These are phyloP conservation scores for Sideroxylon spinosum DNA, from an alignment of 179 eudicot species.

Conservation along the genomic window DNA sequence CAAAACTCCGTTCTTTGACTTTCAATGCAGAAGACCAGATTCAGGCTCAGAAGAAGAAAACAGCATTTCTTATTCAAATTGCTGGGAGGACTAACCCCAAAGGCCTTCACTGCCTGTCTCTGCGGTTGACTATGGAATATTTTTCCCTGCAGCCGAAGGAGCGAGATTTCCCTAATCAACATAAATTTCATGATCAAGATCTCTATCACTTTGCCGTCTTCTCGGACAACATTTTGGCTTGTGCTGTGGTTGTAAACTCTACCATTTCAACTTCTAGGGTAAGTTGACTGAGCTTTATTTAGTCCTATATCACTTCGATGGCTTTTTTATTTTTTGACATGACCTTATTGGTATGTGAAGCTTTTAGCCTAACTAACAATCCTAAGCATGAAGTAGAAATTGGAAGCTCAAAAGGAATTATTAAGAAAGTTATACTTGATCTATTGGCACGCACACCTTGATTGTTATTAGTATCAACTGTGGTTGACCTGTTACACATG, in stretches of 20 bases:
- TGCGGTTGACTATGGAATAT: slow-evolving; percentile 81
- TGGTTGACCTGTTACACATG: not conserved
- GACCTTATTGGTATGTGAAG: not conserved
- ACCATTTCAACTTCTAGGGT: slow-evolving; percentile 71
- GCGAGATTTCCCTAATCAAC: slow-evolving; percentile 50
- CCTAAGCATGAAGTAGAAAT: not conserved
- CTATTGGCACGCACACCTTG: not conserved
- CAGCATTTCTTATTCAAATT: slow-evolving; percentile 64
- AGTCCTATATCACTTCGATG: not conserved
- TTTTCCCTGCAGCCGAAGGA: slow-evolving; percentile 59
- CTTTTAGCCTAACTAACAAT: not conserved
- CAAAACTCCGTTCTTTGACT: slow-evolving; percentile 81
- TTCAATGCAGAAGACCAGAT: slow-evolving; percentile 80
- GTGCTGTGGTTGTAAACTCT: slow-evolving; percentile 84
- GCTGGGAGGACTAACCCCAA: slow-evolving; percentile 95
- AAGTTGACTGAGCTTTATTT: slow-evolving; percentile 19
- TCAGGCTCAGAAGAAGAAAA: slow-evolving; percentile 55
- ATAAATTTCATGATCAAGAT: slow-evolving; percentile 45
- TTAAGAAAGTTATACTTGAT: not conserved
- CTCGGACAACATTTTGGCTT: slow-evolving; percentile 89
- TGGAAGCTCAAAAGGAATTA: not conserved
- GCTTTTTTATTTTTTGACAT: not conserved
- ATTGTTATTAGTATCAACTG: not conserved
- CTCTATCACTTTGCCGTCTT: slow-evolving; percentile 78
- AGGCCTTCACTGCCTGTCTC: slow-evolving; percentile 97